Base-by-base conservation (phyloP, 345 rosid genomes). In the Hibiscus tridactylites region DNA sequence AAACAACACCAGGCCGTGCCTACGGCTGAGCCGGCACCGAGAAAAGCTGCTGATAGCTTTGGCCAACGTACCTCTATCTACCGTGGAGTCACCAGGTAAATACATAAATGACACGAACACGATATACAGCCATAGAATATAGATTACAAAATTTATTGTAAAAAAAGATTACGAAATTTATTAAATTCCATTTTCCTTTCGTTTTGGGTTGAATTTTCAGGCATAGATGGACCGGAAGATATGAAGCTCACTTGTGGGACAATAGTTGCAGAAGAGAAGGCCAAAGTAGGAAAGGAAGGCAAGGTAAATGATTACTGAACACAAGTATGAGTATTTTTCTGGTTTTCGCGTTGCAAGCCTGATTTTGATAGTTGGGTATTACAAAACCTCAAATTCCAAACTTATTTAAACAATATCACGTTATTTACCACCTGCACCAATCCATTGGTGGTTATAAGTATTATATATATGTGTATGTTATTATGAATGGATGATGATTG, bases 21-120 rank as follows among this genome's bases (percentile, higher is more conserved):
- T 9, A 29, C 81, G 21, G 85, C 78, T 70, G 64, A 73, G 31
- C 72, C 84, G 4, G 61, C 83, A 17, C 82, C 90, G 0, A 90
- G 83, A 79, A 91, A 86, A 80, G 70, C 83, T 60, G 80, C 61
- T 2, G 95, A 91, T 37, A 88, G 86, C 42, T 92, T 89, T 17
- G 98, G 98, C 61, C 98, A 93, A 71, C 91, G 98, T 50, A 93
- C 98, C 33, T 93, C 98, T 24, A 89, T 91, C 63, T 91, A 86
- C 80, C 79, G 98, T 50, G 98, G 98, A 3, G 98, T 93, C 60
- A 93, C 98, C 28, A 81, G 95, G 98, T 92, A 62, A 70, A 12
- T 16, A 50, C 8, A 50, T 50, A 50, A 50, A 6, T 50, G 56
- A 50, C 8, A 16, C 6, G 2, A 15, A 4, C 15, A 15, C 5